Conservation (phyloP, 805 yeast species). For the Deakozyma indianensis region DNA sequence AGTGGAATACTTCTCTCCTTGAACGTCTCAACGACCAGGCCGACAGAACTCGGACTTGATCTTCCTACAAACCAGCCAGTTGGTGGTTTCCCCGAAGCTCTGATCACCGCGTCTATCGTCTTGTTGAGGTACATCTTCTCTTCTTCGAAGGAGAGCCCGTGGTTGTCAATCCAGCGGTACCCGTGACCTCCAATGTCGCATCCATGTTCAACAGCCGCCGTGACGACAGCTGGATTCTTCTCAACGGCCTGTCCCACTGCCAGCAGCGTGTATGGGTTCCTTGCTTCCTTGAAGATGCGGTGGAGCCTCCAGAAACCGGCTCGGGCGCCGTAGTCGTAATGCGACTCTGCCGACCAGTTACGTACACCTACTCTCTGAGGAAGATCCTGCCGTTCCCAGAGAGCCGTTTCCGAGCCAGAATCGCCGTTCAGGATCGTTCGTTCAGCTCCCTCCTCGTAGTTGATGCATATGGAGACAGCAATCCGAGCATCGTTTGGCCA, state of each 20-base stretch:
- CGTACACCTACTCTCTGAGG: constrained; percentile 4
- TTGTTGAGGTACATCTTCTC: constrained; percentile 21
- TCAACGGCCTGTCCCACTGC: constrained; percentile 27
- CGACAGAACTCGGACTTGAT: constrained; percentile 19
- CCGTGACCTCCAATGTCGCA: constrained; percentile 28
- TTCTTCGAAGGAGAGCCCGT: constrained; percentile 16
- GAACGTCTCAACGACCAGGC: constrained; percentile 23
- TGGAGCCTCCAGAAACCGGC: constrained; percentile 23
- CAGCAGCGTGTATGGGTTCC: constrained; percentile 21
- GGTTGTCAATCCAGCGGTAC: constrained; percentile 24
- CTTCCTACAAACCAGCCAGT: constrained; percentile 26
- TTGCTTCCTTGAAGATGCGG: constrained; percentile 21
- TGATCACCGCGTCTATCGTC: constrained; percentile 18
- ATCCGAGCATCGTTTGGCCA: constrained; percentile 23
- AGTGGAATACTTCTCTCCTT: constrained; percentile 21
- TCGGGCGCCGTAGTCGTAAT: constrained; percentile 24
- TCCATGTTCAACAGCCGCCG: constrained; percentile 24
- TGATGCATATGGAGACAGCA: constrained; percentile 20
- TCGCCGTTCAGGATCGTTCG: constrained; percentile 20
- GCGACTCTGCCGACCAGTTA: constrained; percentile 18
- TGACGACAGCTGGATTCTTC: constrained; percentile 22
- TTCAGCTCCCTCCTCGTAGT: constrained; percentile 26
- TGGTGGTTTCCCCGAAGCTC: constrained; percentile 22
- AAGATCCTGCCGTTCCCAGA: constrained; percentile 11
- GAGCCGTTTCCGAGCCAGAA: constrained; percentile 14